A percentile compares a stretch with the other conserved stretches of the same genome.
Evolutionary conservation across 768 basidiomycete species (phyloP).

Genomic region (Exsudoporus frostii): DNA sequence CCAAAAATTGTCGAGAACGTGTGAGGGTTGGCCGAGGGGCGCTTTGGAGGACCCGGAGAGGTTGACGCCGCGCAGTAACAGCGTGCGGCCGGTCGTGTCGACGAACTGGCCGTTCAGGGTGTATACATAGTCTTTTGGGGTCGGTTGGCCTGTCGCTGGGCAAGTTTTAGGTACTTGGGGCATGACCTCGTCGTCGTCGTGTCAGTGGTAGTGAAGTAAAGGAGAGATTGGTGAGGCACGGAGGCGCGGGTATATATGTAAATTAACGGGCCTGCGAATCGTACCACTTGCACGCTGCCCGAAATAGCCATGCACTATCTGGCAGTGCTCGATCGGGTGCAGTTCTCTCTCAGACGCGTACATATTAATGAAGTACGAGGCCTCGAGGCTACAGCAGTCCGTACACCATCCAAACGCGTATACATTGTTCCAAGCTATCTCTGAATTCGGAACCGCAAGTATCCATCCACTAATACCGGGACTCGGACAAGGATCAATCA

Average conservation of each 20-base stretch:
- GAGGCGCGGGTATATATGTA: not conserved
- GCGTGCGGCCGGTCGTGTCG: conserved; percentile 68
- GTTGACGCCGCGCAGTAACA: conserved; percentile 93
- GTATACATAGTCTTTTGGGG: conserved; percentile 46
- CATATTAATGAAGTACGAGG: conserved; percentile 2
- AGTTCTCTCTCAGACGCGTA: not conserved
- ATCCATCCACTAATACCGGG: not conserved
- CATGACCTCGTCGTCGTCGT: conserved; percentile 14
- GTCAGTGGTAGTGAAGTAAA: not conserved
- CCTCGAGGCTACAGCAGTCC: not conserved
- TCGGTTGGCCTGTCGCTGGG: conserved; percentile 14
- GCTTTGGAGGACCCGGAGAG: conserved; percentile 87
- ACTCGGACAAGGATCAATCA: conserved; percentile 2
- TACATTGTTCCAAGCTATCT: not conserved
- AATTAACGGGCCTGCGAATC: conserved; percentile 1
- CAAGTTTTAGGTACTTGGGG: conserved; percentile 21
- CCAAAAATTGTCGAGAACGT: conserved; percentile 77
- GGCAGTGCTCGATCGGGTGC: not conserved
- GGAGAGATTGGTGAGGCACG: not conserved
- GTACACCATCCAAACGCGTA: not conserved
- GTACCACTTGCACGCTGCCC: conserved; percentile 20
- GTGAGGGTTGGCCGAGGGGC: conserved; percentile 66
- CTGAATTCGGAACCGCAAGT: not conserved
- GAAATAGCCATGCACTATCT: not conserved
- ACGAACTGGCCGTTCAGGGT: conserved; percentile 69